phyloP scores from a whole-genome alignment of 2,329 filamentous ascomycete species.

The Exophiala oligosperma region DNA sequence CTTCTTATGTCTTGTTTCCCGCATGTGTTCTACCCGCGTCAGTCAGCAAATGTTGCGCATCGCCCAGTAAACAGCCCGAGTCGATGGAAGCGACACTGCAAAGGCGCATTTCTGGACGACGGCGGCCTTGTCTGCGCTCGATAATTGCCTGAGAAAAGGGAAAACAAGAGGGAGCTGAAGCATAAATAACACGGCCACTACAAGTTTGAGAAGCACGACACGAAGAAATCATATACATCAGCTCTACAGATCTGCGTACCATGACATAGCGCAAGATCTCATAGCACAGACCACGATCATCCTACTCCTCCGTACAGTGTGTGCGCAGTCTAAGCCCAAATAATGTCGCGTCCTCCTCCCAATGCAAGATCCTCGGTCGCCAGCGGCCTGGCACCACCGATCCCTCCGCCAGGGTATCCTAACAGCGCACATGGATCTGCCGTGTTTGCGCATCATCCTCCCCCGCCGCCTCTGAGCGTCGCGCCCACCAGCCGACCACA shows the following conservation, averaged over 20 bases:
- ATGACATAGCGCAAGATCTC: conserved; percentile 1
- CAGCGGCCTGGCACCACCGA: conserved; percentile 23
- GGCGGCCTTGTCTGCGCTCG: conserved; percentile 15
- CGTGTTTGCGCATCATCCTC: conserved; percentile 16
- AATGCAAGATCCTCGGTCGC: conserved; percentile 21
- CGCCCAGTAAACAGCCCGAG: conserved; percentile 3
- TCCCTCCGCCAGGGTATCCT: conserved; percentile 15
- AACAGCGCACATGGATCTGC: conserved; percentile 21
- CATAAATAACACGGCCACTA: not conserved
- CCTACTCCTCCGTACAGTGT: not conserved
- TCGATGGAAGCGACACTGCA: conserved; percentile 20
- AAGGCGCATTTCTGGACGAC: conserved; percentile 13
- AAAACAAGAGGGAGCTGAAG: too few species aligned
- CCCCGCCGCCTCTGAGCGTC: conserved; percentile 12
- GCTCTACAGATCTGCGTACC: not conserved
- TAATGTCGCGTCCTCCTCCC: conserved; percentile 22
- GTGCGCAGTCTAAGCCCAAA: not conserved
- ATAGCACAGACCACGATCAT: conserved; percentile 2
- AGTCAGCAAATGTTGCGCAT: not conserved
- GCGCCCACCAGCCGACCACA: conserved; percentile 18
- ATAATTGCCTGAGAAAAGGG: not conserved
- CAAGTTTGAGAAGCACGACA: not conserved
- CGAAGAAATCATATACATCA: not conserved
- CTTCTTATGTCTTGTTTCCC: too few species aligned
- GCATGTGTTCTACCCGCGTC: not conserved